Base-by-base conservation (phyloP, 495 filamentous ascomycete genomes). In the Penicillium cosmopolitanum region DNA sequence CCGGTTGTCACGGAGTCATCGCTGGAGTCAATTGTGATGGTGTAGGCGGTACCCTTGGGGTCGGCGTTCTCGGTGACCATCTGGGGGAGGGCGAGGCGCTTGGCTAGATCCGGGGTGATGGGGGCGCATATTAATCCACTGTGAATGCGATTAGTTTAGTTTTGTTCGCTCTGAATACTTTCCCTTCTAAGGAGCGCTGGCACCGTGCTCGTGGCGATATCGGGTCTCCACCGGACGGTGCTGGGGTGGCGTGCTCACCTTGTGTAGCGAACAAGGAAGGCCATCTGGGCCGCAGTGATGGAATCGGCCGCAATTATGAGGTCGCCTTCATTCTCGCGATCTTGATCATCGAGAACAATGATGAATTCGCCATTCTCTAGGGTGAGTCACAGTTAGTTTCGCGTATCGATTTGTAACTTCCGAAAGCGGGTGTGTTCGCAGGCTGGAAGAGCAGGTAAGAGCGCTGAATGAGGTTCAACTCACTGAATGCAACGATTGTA, bases 241-340 rank as follows among this genome's bases (percentile, higher is more conserved):
- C 4, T 28, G n/a, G 52, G 51, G 47, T 58, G 53, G 52, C 10
- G 44, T 47, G 60, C 66, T 60, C 63, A 85, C 81, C 84, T 87
- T 15, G 88, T 87, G 70, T 96, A 85, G 28, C 93, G 90, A 64
- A 98, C 85, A 82, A 98, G 86, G 75, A 97, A 98, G 58, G 92
- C 92, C 90, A 93, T 93, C 73, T 98, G 93, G 52, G 90, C 83
- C 15, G 91, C 81, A 19, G 94, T 97, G 66, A 97, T 79, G 62
- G 90, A 83, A 35, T 92, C 81, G 21, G 93, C 96, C 52, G 96
- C 91, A 66, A 97, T 94, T 73, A 98, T 96, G 25, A 98, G 87
- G 77, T 98, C 95, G 66, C 92, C 96, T 81, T 98, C 96, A 75
- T 98, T 98, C 72, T 98, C 96, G 69, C 95, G 93, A 56, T 87